Evolutionary conservation across 2,329 filamentous ascomycete genomes (phyloP).

Genomic region (Diplodia corticola): DNA sequence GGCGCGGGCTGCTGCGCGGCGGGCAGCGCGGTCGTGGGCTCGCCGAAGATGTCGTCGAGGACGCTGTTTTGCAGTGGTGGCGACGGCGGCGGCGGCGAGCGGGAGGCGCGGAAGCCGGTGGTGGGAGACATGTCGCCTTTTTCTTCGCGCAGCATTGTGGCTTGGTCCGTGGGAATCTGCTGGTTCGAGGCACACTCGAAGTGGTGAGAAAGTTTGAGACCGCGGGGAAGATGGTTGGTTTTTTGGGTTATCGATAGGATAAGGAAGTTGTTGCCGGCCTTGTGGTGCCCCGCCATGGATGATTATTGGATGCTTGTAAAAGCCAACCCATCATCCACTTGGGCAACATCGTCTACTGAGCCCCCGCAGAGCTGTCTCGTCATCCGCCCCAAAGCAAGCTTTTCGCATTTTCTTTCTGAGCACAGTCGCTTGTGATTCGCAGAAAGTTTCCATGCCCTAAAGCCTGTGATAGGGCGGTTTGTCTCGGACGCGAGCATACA

Average conservation of each 20-base stretch:
- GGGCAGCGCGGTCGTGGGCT: slow-evolving; percentile 22
- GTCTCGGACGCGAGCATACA: too few species aligned
- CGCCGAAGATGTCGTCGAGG: slow-evolving; percentile 23
- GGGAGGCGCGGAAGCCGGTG: slow-evolving; percentile 3
- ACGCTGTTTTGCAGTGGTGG: slow-evolving; percentile 5
- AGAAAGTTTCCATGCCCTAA: too few species aligned
- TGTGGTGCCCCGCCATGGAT: background rate
- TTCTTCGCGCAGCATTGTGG: slow-evolving; percentile 19
- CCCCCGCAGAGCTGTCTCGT: too few species aligned
- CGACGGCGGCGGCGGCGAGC: background rate
- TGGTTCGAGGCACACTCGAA: background rate
- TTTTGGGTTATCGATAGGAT: background rate
- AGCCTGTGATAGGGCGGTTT: too few species aligned
- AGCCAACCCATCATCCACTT: background rate
- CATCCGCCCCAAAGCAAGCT: background rate
- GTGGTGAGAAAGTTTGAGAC: background rate
- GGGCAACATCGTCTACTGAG: too few species aligned
- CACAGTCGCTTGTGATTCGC: too few species aligned
- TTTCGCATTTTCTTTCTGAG: too few species aligned
- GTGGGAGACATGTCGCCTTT: slow-evolving; percentile 16
- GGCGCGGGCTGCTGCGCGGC: background rate
- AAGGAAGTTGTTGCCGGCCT: background rate
- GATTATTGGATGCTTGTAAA: background rate
- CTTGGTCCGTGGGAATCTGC: background rate
- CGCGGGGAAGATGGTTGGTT: background rate